Evolutionary conservation across 129 eudicot species (phyloP).

Genomic region (Centella asiatica): DNA sequence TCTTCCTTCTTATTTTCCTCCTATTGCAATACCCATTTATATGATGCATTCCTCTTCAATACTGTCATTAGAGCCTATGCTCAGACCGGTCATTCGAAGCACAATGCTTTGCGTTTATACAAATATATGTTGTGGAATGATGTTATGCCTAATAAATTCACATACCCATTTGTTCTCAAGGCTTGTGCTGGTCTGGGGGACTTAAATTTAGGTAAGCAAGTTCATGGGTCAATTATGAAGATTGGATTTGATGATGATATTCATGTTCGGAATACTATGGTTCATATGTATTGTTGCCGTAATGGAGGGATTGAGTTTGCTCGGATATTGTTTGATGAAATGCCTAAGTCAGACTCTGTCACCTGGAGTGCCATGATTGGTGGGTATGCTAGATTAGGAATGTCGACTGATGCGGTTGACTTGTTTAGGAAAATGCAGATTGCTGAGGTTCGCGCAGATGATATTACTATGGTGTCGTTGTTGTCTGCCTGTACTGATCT

Average conservation of each 20-base stretch:
- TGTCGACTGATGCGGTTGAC: conserved; percentile 43
- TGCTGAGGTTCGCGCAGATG: conserved; percentile 43
- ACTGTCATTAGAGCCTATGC: conserved; percentile 69
- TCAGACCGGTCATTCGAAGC: conserved; percentile 23
- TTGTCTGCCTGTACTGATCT: conserved; percentile 66
- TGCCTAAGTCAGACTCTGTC: conserved; percentile 41
- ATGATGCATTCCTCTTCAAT: conserved; percentile 75
- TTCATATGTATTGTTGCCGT: conserved; percentile 63
- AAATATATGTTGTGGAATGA: conserved; percentile 34
- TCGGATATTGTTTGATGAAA: conserved; percentile 54
- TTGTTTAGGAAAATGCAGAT: conserved; percentile 75
- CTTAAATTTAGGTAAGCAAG: conserved; percentile 36
- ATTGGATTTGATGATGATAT: conserved; percentile 49
- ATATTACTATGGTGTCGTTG: conserved; percentile 61
- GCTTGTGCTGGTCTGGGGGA: conserved; percentile 67
- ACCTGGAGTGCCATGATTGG: conserved; percentile 83
- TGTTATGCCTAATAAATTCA: conserved; percentile 60
- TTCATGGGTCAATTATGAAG: conserved; percentile 58
- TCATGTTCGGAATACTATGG: conserved; percentile 66
- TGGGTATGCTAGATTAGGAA: conserved; percentile 54
- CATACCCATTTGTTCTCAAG: conserved; percentile 77
- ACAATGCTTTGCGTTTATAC: conserved; percentile 32
- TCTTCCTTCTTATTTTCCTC: conserved; percentile 42
- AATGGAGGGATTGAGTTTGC: conserved; percentile 36
- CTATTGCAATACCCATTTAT: conserved; percentile 29